Percentiles rank a stretch among this genome's conserved stretches.
phyloP scores from a whole-genome alignment of 345 rosid species.

The Isatis tinctoria region DNA sequence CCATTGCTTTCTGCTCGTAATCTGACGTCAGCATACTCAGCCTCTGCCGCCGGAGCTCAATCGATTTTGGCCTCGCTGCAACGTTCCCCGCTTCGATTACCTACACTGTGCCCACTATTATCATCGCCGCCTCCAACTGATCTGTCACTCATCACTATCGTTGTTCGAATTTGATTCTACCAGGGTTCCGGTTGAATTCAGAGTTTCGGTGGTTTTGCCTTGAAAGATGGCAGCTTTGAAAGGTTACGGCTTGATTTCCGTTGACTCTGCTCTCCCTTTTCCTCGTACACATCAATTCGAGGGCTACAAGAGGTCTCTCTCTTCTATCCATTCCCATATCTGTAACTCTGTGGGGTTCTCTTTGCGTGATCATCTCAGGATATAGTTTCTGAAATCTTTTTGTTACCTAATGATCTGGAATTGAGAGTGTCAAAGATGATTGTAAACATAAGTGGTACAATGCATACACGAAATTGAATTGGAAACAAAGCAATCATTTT shows the following conservation, averaged over 20 bases:
- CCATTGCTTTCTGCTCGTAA: background rate
- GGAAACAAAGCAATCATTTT: background rate
- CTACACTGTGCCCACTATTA: slow-evolving; percentile 11
- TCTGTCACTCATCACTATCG: background rate
- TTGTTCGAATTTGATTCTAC: background rate
- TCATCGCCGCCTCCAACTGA: slow-evolving; percentile 21
- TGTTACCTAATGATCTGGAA: background rate
- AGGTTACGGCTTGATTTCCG: slow-evolving; percentile 37
- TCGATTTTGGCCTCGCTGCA: background rate
- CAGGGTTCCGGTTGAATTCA: background rate
- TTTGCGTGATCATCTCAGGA: background rate
- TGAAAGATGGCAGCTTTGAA: slow-evolving; percentile 42
- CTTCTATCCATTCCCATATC: background rate
- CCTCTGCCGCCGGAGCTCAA: slow-evolving; percentile 1
- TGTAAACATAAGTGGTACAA: background rate
- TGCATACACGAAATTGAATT: background rate
- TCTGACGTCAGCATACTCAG: slow-evolving; percentile 25
- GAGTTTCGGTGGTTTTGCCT: background rate
- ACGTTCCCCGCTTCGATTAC: slow-evolving; percentile 7
- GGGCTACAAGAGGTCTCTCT: slow-evolving; percentile 41
- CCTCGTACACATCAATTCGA: slow-evolving; percentile 31
- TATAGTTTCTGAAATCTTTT: background rate
- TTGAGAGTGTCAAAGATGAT: background rate
- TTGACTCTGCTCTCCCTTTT: slow-evolving; percentile 34
- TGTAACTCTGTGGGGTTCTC: background rate